Evolutionary conservation across 2,329 filamentous ascomycete genomes (phyloP), one percentile per base, ranked within the genome.

Genomic region (Fusarium nurragi): DNA sequence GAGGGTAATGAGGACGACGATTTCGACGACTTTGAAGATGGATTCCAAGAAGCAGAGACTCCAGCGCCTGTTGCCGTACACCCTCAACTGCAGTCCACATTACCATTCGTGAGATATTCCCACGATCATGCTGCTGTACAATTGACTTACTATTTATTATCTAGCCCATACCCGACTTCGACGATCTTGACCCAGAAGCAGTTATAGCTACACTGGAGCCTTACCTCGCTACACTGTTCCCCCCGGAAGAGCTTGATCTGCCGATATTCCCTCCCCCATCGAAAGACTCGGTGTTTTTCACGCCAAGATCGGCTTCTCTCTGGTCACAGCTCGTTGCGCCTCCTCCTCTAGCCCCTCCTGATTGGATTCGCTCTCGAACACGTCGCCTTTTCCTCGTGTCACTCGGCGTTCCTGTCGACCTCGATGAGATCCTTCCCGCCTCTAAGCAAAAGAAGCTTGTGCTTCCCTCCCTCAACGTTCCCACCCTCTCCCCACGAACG

Each of bases 401-500:
- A 2, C 86, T 99, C 0, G 95, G 95, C 18, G 95, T 99, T 0
- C 95, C 95, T 2, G 93, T 99, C 40, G 95, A 99, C 72, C 84
- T 99, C 0, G 95, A 99, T 77, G 95, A 99, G 80, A 98, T 99
- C 53, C 86, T 99, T 9, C 95, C 95, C 1, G 94, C 94, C 0
- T 97, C 92, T 13, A 98, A 98, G 78, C 95, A 99, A 77, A 98
- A 98, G 84, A 98, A 98, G 76, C 88, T 99, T 18, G 86, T 99
- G 6, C 85, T 99, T 2, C 95, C 95, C 0, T 97, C 94, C 7
- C 89, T 95, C 18, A 96, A 93, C 28, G 87, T 94, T 30, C 84
- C 79, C 46, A 84, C 77, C 60, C 83, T 76, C 49, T 90, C 81
- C 23, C 83, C 81, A 30, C 81, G 85, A 37, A 83, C 80, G 18